A percentile compares a stretch with the other conserved stretches of the same genome.
Conservation (phyloP, 192 early-diverging fungal species). For the Linderina pennispora region DNA sequence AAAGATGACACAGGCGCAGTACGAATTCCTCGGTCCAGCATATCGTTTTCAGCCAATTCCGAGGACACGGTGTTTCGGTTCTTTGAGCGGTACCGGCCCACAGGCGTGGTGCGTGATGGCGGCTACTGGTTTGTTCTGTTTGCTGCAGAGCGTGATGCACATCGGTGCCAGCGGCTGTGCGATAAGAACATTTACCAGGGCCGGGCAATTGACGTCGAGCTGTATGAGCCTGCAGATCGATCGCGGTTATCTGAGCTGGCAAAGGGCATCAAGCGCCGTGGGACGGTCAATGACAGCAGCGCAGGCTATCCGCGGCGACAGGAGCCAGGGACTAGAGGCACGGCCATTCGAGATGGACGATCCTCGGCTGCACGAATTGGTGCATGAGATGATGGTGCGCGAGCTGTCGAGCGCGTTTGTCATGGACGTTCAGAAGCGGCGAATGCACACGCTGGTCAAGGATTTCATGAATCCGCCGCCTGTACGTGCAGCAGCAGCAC, state of each 20-base stretch:
- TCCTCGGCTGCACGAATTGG: conserved; percentile 13
- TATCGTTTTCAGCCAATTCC: conserved; percentile 37
- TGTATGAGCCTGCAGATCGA: conserved; percentile 20
- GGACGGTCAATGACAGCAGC: background rate
- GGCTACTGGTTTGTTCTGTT: conserved; percentile 47
- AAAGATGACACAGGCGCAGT: conserved; percentile 12
- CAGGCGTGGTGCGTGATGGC: conserved; percentile 15
- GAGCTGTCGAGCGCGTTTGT: conserved; percentile 34
- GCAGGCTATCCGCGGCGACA: background rate
- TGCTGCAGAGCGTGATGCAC: conserved; percentile 35
- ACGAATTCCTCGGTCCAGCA: conserved; percentile 34
- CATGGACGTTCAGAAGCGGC: conserved; percentile 23
- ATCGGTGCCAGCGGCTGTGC: conserved; percentile 36
- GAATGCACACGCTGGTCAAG: conserved; percentile 10
- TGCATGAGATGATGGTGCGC: conserved; percentile 34
- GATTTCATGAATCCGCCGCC: conserved; percentile 8
- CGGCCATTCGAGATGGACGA: conserved; percentile 11
- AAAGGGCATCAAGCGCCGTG: too few species aligned
- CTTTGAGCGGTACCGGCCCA: conserved; percentile 40
- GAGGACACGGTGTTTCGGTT: conserved; percentile 18
- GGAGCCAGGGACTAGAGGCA: conserved; percentile 14
- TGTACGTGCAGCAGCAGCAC: too few species aligned
- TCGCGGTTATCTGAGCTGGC: conserved; percentile 15
- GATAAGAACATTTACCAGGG: conserved; percentile 34
- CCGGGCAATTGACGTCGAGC: conserved; percentile 36